Evolutionary conservation across 495 filamentous ascomycete species (phyloP), one percentile per base, ranked within the genome.

Genomic region (Hyaloscypha bicolor): DNA sequence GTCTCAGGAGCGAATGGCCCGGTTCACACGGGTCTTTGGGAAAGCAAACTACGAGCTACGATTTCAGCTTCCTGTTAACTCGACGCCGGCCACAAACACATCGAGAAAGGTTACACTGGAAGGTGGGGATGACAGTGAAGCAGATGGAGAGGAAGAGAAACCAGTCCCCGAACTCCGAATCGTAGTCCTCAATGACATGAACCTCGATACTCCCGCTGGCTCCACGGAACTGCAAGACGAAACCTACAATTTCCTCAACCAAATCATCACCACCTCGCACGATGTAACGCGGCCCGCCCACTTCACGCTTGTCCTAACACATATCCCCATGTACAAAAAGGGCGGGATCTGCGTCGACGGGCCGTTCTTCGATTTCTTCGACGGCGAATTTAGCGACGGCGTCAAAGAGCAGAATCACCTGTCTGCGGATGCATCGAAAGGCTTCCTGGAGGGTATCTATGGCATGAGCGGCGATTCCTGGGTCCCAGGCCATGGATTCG

Each of bases 381-480:
- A 72, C n/a, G 80, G 87, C 0, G 74, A 78, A 6, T 83, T 87
- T 56, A 80, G 81, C 63, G 90, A 88, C 56, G 91, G 93, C 0
- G 81, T 99, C 48, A 87, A 86, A 66, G 93, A 97, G 78, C 95
- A 99, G 80, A 97, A 99, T 75, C 93, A 94, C 76, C 86, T 99
- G 19, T 90, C 87, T 63, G 80, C 84, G 3, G 79, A 85, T 31
- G 84, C 89, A 11, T 90, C 86, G 64, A 83, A 81, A 35, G 86
- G 85, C 0, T 86, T 97, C 29, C 76, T 97, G 19, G 87, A 92
- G 73, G 90, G 91, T 0, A 84, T 97, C 11, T 93, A 91, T 69
- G 93, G 93, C 4, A 85, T 93, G 75, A 92, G 80, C 69, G 87
- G 86, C 0, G 82, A 89, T 33, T 67, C 74, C 16, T 73, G 80